Evolutionary conservation across 371 early-diverging fungal genomes (phyloP).

Genomic region (Saksenaea oblongispora): DNA sequence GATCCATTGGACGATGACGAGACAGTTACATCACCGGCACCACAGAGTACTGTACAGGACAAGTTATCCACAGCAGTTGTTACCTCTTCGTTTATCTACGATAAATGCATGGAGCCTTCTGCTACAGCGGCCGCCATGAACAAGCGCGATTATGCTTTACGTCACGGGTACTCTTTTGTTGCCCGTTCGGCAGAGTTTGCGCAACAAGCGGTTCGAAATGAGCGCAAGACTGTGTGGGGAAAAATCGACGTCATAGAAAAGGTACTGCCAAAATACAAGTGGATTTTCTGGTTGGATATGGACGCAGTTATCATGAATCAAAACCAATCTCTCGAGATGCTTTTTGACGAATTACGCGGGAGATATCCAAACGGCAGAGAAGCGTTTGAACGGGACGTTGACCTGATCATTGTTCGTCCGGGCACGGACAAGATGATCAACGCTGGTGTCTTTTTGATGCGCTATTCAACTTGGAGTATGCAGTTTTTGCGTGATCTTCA

Average conservation of each 20-base stretch:
- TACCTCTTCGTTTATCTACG: constrained; percentile 57
- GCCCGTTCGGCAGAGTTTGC: constrained; percentile 57
- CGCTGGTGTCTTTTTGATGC: constrained; percentile 60
- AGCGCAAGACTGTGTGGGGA: constrained; percentile 63
- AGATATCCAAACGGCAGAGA: constrained; percentile 20
- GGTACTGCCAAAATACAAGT: constrained; percentile 56
- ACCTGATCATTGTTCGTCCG: constrained; percentile 50
- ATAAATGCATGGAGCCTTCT: constrained; percentile 60
- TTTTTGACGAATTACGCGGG: constrained; percentile 27
- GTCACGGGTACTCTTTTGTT: constrained; percentile 57
- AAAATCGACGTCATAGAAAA: constrained; percentile 60
- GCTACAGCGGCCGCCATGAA: constrained; percentile 52
- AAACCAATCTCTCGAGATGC: constrained; percentile 29
- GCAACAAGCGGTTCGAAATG: constrained; percentile 42
- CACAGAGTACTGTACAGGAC: background rate
- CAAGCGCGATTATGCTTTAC: constrained; percentile 55
- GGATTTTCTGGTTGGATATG: constrained; percentile 69
- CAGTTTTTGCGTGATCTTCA: constrained; percentile 47
- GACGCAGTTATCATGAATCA: constrained; percentile 56
- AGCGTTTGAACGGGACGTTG: constrained; percentile 27
- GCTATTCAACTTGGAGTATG: constrained; percentile 50
- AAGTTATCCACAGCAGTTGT: constrained; percentile 40
- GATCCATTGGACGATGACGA: constrained; percentile 26
- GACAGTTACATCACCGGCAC: background rate
- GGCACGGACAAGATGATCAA: constrained; percentile 52